A percentile compares a stretch with the other conserved stretches of the same genome.
phyloP scores from a whole-genome alignment of 345 rosid species.

The Toxicodendron radicans region DNA sequence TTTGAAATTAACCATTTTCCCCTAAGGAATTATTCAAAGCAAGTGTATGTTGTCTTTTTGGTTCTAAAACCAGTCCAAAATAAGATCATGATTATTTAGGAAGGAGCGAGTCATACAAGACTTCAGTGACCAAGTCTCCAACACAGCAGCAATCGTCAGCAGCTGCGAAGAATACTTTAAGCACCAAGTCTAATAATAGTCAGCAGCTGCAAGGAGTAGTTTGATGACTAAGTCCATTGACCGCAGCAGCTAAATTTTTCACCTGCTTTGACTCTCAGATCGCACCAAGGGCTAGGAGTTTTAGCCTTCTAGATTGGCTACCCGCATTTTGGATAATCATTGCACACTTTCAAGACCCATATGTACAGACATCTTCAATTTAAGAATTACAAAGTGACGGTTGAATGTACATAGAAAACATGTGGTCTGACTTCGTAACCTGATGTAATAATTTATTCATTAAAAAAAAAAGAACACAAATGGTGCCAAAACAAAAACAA shows the following conservation, averaged over 20 bases:
- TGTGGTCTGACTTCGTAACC: neutral
- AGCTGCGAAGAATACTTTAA: neutral
- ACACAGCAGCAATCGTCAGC: neutral
- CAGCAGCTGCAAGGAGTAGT: neutral
- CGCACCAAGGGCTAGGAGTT: neutral
- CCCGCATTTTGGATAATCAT: neutral
- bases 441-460: neutral
- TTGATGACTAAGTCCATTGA: neutral
- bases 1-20: neutral
- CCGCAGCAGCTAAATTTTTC: neutral
- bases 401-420: neutral
- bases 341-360: neutral
- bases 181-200: neutral
- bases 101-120: neutral
- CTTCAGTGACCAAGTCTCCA: conserved; percentile 1
- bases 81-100: neutral
- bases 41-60: neutral
- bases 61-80: too few species aligned
- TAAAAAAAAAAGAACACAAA: neutral
- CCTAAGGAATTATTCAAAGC: neutral
- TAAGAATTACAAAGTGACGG: neutral
- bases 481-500: neutral
- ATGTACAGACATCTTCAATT: neutral
- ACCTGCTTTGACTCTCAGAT: neutral
- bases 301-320: neutral